Percentiles rank a stretch among this genome's conserved stretches.
Conservation (phyloP, 2,329 filamentous ascomycete genomes). For the Fusarium temperatum region DNA sequence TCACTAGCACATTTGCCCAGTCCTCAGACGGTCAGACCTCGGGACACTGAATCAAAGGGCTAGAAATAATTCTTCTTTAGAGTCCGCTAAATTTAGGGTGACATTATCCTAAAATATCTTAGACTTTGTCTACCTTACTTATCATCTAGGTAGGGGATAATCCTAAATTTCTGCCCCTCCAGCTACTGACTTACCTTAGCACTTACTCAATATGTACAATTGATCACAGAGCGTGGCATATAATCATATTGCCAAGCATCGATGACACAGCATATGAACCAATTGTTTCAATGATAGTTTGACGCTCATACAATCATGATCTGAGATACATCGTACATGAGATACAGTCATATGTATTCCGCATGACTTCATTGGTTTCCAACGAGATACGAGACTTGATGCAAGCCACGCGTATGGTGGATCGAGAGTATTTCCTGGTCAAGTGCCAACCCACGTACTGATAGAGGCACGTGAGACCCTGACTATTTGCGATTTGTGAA, state of each 20-base stretch:
- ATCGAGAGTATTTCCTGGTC: neutral
- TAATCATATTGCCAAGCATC: neutral
- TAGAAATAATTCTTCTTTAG: neutral
- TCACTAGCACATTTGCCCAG: neutral
- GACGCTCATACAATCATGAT: neutral
- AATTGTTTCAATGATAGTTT: neutral
- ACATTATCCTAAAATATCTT: neutral
- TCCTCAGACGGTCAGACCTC: neutral
- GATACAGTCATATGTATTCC: neutral
- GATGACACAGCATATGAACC: neutral
- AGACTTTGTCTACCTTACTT: neutral
- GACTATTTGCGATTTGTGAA: neutral
- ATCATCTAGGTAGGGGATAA: neutral
- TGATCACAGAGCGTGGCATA: neutral
- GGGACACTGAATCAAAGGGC: too few relatives aligned
- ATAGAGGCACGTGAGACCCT: neutral
- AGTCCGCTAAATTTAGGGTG: neutral
- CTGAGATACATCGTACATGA: neutral
- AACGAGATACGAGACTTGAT: neutral
- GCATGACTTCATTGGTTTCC: neutral
- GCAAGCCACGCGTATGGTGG: slow-evolving; percentile 35
- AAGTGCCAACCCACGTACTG: neutral
- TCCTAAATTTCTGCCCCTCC: neutral
- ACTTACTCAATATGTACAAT: neutral
- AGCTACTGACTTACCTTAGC: neutral